phyloP scores from a whole-genome alignment of 306 rosid genomes.

The Cicer chorassanicum region DNA sequence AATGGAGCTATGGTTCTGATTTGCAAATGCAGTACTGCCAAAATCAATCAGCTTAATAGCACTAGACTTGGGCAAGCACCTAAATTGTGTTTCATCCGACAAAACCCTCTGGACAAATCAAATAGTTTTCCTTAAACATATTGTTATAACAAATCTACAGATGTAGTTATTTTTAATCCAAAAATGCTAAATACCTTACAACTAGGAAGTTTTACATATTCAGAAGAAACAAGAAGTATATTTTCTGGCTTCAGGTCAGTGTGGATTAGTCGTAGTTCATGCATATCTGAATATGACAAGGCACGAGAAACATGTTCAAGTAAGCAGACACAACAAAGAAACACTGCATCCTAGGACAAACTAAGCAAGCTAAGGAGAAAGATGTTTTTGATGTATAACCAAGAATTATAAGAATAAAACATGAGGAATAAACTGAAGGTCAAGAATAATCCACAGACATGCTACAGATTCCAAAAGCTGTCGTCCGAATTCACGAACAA shows the following conservation, averaged over 20 bases:
- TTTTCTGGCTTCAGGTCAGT: constrained; percentile 99
- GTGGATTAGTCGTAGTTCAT: constrained; percentile 83
- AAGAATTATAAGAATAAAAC: constrained; percentile 47
- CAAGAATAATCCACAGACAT: constrained; percentile 88
- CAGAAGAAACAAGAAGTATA: constrained; percentile 95
- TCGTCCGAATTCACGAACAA: constrained; percentile 98
- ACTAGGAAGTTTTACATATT: constrained; percentile 83
- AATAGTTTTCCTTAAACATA: constrained; percentile 52
- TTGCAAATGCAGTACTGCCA: constrained; percentile 93
- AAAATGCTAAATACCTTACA: constrained; percentile 72
- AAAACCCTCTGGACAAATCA: constrained; percentile 86
- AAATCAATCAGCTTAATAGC: constrained; percentile 99
- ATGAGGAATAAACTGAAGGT: constrained; percentile 61
- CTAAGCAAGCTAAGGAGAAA: constrained; percentile 52
- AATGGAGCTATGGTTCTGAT: constrained; percentile 91
- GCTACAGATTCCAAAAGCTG: constrained; percentile 99
- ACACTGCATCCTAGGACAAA: constrained; percentile 55
- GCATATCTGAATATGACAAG: constrained; percentile 83
- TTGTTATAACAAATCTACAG: constrained; percentile 41
- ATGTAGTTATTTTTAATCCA: constrained; percentile 38
- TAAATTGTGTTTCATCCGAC: constrained; percentile 77
- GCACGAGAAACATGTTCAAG: constrained; percentile 48
- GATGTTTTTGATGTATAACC: constrained; percentile 47
- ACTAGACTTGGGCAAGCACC: constrained; percentile 99
- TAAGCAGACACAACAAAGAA: constrained; percentile 44